Evolutionary conservation across 2,329 filamentous ascomycete genomes (phyloP).

Genomic region (Chaetoscypha palmicola): DNA sequence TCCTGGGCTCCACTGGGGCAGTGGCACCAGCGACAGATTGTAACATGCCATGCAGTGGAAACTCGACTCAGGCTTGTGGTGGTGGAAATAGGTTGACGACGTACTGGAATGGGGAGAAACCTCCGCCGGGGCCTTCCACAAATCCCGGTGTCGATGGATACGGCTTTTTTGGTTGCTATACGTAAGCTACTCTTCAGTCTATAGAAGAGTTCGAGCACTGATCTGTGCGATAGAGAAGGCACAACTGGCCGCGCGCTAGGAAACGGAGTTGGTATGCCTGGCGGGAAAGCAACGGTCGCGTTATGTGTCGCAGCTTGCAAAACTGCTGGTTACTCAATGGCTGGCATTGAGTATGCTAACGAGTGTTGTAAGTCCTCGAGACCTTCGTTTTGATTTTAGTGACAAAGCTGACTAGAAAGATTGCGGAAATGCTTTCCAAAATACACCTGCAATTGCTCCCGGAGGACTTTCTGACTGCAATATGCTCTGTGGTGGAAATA

Average conservation of each 20-base stretch:
- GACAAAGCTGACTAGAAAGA: neutral
- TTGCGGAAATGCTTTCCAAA: slow-evolving; percentile 11
- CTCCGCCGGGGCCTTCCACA: slow-evolving; percentile 15
- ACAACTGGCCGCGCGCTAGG: slow-evolving; percentile 14
- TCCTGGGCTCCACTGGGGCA: slow-evolving; percentile 10
- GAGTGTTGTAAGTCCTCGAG: slow-evolving; percentile 34
- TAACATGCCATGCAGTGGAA: slow-evolving; percentile 26
- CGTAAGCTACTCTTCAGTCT: no score
- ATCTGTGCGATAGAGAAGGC: slow-evolving; percentile 16
- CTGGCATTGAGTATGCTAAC: slow-evolving; percentile 40
- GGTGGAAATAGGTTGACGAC: slow-evolving; percentile 18
- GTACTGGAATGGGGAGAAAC: slow-evolving; percentile 23
- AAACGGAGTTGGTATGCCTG: slow-evolving; percentile 15
- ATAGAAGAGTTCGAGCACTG: no score
- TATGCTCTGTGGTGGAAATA: slow-evolving; percentile 25
- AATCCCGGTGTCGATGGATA: slow-evolving; percentile 16
- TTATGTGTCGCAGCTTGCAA: slow-evolving; percentile 20
- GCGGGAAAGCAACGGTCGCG: slow-evolving; percentile 19
- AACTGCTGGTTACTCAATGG: slow-evolving; percentile 31
- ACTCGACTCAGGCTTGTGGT: slow-evolving; percentile 25
- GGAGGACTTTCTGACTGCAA: slow-evolving; percentile 22
- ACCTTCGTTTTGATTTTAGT: neutral
- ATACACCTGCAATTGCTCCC: slow-evolving; percentile 16
- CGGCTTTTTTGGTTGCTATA: slow-evolving; percentile 21
- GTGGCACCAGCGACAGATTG: slow-evolving; percentile 17